Percentiles rank a stretch among this genome's conserved stretches.
phyloP scores from a whole-genome alignment of 306 rosid genomes.

The Rosa persica region DNA sequence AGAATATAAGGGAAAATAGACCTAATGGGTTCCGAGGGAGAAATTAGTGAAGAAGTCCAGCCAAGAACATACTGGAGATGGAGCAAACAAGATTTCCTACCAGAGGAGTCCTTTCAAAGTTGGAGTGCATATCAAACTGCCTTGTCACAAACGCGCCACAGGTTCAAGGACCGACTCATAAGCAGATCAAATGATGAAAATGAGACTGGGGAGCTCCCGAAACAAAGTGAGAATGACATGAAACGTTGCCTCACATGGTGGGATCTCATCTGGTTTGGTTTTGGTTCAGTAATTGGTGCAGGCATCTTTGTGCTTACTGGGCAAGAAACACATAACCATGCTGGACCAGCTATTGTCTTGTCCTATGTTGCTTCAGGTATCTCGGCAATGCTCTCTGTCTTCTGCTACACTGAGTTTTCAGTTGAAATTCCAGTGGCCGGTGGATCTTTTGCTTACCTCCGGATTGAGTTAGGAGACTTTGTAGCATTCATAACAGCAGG shows the following conservation, averaged over 20 bases:
- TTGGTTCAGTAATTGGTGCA: conserved; percentile 73
- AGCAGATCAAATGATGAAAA: conserved; percentile 56
- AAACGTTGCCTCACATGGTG: conserved; percentile 62
- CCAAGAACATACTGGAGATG: conserved; percentile 71
- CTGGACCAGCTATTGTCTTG: conserved; percentile 72
- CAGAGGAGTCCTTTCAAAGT: conserved; percentile 74
- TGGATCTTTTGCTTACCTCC: conserved; percentile 77
- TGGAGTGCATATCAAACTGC: conserved; percentile 54
- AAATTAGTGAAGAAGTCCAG: conserved; percentile 24
- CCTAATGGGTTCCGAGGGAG: conserved; percentile 27
- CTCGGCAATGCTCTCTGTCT: conserved; percentile 82
- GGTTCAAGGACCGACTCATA: conserved; percentile 64
- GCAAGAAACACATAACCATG: conserved; percentile 47
- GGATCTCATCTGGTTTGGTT: conserved; percentile 84
- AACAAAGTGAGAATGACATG: conserved; percentile 54
- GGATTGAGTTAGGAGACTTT: conserved; percentile 77
- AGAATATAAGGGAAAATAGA: neutral
- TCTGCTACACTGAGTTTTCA: conserved; percentile 79
- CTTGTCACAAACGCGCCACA: conserved; percentile 45
- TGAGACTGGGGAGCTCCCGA: conserved; percentile 45
- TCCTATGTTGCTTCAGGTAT: conserved; percentile 70
- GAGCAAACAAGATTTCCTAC: conserved; percentile 72
- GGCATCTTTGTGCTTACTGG: conserved; percentile 84
- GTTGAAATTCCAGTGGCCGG: conserved; percentile 78
- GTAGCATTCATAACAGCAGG: conserved; percentile 78